Evolutionary conservation across 1,284 basidiomycete genomes (phyloP), one percentile per base, ranked within the genome.

Genomic region (Singerocomus inundabilis): DNA sequence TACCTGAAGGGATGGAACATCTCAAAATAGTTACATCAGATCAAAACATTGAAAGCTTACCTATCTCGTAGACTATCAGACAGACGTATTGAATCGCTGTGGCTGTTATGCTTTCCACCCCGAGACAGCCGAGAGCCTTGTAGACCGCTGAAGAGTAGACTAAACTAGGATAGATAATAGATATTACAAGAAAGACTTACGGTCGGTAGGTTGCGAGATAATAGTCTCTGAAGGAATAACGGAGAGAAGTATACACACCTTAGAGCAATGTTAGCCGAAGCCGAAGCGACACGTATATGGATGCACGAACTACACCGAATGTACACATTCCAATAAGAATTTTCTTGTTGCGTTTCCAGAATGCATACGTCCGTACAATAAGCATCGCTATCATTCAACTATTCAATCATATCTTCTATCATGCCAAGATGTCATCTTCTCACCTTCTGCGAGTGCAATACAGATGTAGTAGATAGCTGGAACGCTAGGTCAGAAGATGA

Each of bases 311-410:
- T 15, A 24, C 31, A 34, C 56, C 59, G 21, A 54, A 49, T 21
- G 31, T 33, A 25, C 51, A 52, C 36, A 49, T 57, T 34, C 61
- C 51, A 3, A 52, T 33, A 12, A 61, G 57, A 12, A 63, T 48
- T 46, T 26, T 61, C 51, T 26, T 63, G 12, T 52, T 16, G 8
- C 44, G 36, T 9, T 51, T 51, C 59, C 61, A 61, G 48, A 63
- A 53, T 0, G 46, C 61, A 7, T 61, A 63, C 30, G 61, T 61
- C 18, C 59, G 59, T 26, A 61, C 51, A 10, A 61, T 48, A 36
- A 61, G 54, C 51, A 61, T 63, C 2, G 15, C 59, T 63, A 18
- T 40, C 10, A 12, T 8, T n/a, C 15, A 7, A 8, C 8, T 21
- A 11, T 34, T 49, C 2, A 7, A 42, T 21, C 21, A 26, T 29